Base-by-base conservation (phyloP, 768 basidiomycete genomes). In the Thelephora ganbajun region DNA sequence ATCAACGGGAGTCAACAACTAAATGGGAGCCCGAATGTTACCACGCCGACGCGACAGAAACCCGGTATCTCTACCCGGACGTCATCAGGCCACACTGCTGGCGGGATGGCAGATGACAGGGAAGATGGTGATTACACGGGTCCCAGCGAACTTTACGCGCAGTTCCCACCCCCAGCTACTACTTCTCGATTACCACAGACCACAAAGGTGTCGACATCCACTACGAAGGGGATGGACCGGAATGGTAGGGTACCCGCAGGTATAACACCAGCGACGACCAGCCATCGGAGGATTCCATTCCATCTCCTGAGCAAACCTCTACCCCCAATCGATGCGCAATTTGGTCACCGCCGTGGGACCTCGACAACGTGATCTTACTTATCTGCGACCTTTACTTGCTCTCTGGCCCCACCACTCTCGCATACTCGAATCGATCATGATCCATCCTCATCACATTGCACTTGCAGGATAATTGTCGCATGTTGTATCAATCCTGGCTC, bases 121-220 rank as follows among this genome's bases (percentile, higher is more conserved):
- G 77, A 76, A 44, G 55, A 67, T 23, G 74, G 73, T 57, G 66
- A 62, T 44, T 80, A 70, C 52, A 67, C 66, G n/a, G 83, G 83
- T 3, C 81, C 83, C 33, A 70, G 83, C 43, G 73, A 72, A 47
- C 79, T 80, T 51, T 84, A 79, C 63, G 79, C 83, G 13, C 71
- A 71, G 50, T 83, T 84, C 52, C 82, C 80, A 19, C 80, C 80
- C 49, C 83, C 83, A 47, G 80, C 79, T 35, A 52, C 57, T 47
- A 43, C 46, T n/a, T n/a, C n/a, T 35, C 51, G 57, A 42, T 58
- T 66, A 52, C 70, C 73, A 54, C 71, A 70, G 45, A 69, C 58
- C 47, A 55, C 57, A 44, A 59, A 57, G 36, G 74, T 74, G 1
- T 70, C 78, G 41, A 73, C 71, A n/a, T 67, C 72, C 14, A 54